phyloP scores from a whole-genome alignment of 2,329 filamentous ascomycete genomes.

The Albifimbria verrucaria region DNA sequence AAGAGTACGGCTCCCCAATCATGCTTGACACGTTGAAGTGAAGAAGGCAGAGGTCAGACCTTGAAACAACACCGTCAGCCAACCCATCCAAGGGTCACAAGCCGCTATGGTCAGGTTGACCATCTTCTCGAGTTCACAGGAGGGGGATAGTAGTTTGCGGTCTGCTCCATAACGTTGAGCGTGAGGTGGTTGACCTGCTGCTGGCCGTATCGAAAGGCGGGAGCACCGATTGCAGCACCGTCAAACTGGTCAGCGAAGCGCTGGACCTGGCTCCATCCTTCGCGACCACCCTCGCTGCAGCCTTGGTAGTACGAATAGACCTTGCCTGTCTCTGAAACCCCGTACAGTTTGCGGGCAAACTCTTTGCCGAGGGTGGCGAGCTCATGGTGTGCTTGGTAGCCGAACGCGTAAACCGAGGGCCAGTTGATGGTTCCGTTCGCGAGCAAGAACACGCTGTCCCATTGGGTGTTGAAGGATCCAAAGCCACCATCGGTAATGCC shows the following conservation, averaged over 20 bases:
- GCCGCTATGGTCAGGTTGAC: slow-evolving; percentile 51
- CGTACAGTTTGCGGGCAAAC: slow-evolving; percentile 39
- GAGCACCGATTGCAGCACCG: slow-evolving; percentile 42
- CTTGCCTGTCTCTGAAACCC: slow-evolving; percentile 19
- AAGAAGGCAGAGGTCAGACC: slow-evolving; percentile 29
- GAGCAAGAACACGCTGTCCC: slow-evolving; percentile 31
- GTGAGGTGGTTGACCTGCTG: slow-evolving; percentile 43
- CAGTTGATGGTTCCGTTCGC: slow-evolving; percentile 36
- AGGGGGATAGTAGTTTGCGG: slow-evolving; percentile 37
- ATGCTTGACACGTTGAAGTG: slow-evolving; percentile 25
- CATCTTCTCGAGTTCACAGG: slow-evolving; percentile 46
- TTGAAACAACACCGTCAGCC: slow-evolving; percentile 48
- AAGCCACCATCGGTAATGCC: slow-evolving; percentile 50
- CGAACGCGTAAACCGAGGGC: slow-evolving; percentile 32
- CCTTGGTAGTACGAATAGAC: slow-evolving; percentile 50
- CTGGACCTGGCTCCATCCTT: slow-evolving; percentile 48
- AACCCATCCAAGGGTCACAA: slow-evolving; percentile 55
- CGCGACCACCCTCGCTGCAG: slow-evolving; percentile 51
- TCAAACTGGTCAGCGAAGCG: slow-evolving; percentile 46
- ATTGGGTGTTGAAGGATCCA: slow-evolving; percentile 39
- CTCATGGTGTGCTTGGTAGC: slow-evolving; percentile 33
- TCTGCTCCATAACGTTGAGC: slow-evolving; percentile 34
- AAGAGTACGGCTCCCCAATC: slow-evolving; percentile 28
- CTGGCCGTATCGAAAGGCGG: slow-evolving; percentile 43
- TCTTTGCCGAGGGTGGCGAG: slow-evolving; percentile 38